Evolutionary conservation across 768 basidiomycete genomes (phyloP).

Genomic region (Trametes sanguinea): DNA sequence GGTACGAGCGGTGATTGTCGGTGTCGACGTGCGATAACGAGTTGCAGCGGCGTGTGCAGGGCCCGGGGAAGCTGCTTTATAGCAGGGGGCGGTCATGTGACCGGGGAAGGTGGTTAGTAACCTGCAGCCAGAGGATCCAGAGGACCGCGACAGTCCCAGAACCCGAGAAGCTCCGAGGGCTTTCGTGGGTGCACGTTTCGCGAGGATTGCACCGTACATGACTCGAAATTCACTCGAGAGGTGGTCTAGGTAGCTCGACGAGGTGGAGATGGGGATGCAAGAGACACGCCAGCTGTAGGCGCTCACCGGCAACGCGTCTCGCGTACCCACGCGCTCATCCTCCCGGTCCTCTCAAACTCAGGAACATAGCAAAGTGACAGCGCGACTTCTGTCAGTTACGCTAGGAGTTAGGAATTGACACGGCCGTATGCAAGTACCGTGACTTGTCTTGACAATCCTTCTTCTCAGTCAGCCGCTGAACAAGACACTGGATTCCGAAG

Average conservation of each 20-base stretch:
- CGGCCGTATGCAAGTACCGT: neutral
- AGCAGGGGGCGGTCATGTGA: conserved; percentile 11
- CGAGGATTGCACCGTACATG: neutral
- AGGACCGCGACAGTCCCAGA: neutral
- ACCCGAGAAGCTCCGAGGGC: neutral
- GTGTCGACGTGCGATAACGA: conserved; percentile 9
- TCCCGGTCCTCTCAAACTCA: too few species aligned
- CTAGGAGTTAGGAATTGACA: neutral
- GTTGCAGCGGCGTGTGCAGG: neutral
- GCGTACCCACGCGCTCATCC: too few species aligned
- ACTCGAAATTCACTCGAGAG: neutral
- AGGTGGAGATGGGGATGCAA: neutral
- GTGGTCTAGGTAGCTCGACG: conserved; percentile 1
- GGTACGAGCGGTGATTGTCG: neutral
- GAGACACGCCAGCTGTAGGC: conserved; percentile 1
- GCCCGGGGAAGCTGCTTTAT: conserved; percentile 10
- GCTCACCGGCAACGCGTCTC: neutral
- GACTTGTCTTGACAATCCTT: neutral
- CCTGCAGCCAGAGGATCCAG: conserved; percentile 1
- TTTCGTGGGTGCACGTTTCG: neutral
- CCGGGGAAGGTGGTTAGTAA: conserved; percentile 16
- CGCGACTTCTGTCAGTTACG: too few species aligned
- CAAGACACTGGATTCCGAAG: too few species aligned
- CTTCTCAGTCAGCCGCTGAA: neutral
- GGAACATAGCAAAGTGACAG: too few species aligned